Evolutionary conservation across 139 green algal species (phyloP).

Genomic region (Trebouxia sp.): DNA sequence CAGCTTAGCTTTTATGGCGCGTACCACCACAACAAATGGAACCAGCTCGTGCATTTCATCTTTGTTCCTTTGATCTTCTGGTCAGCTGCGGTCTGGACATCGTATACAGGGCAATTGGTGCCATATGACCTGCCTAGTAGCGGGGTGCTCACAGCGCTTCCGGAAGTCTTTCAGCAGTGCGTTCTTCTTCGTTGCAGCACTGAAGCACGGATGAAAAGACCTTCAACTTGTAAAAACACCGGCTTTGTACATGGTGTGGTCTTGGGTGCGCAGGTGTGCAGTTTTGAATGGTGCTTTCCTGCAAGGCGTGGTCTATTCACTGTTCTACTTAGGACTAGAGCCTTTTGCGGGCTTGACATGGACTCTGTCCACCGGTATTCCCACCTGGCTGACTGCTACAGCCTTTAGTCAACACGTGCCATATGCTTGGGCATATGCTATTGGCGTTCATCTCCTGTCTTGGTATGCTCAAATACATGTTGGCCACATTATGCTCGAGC

Average conservation of each 20-base stretch:
- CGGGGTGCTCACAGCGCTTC: not conserved
- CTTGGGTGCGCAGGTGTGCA: conserved; percentile 31
- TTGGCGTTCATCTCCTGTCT: conserved; percentile 53
- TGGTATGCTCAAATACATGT: conserved; percentile 58
- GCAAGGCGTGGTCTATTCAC: conserved; percentile 37
- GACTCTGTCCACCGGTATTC: conserved; percentile 57
- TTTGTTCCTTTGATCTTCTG: conserved; percentile 80
- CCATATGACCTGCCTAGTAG: conserved; percentile 26
- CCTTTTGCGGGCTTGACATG: conserved; percentile 72
- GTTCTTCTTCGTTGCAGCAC: too few relatives aligned
- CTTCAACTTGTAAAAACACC: too few relatives aligned
- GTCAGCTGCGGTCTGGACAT: conserved; percentile 64
- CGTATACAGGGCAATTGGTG: conserved; percentile 41
- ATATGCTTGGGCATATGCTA: conserved; percentile 57
- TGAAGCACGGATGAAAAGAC: too few relatives aligned
- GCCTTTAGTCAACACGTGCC: conserved; percentile 50
- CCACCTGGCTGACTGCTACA: conserved; percentile 60
- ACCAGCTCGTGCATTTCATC: conserved; percentile 84
- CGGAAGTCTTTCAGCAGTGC: not conserved
- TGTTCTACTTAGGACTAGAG: conserved; percentile 76
- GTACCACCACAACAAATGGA: conserved; percentile 72
- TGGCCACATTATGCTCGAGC: conserved; percentile 77
- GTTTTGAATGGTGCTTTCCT: conserved; percentile 46
- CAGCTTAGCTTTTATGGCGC: conserved; percentile 73
- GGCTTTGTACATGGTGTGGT: too few relatives aligned